Base-by-base conservation (phyloP, 2,329 filamentous ascomycete species). In the Cercospora citrullina region DNA sequence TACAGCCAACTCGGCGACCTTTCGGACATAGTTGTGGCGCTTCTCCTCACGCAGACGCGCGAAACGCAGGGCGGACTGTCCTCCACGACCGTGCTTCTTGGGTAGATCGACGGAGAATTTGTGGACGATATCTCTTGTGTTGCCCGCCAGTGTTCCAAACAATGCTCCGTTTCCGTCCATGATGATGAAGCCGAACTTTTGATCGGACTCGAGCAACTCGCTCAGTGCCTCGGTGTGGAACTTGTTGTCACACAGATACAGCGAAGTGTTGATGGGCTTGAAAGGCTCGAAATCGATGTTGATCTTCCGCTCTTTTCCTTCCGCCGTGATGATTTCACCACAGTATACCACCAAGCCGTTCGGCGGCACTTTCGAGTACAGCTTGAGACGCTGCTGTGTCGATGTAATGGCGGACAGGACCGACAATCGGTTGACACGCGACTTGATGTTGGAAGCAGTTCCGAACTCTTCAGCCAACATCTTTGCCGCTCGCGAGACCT, bases 201-300 rank as follows among this genome's bases (percentile, higher is more conserved):
- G 95, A 80, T 99, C 95, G 18, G 94, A 97, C 84, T 99, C 95
- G 73, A 99, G 90, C 77, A 99, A 88, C 84, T 99, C 95, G 73
- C 94, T 95, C 73, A 99, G 85, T 18, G 95, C 94, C 83, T 99
- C 95, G 67, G 95, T 99, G 80, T 99, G 95, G 83, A 99, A 99
- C 80, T 99, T 99, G 87, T 99, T 99, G 89, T 99, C 95, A 84
- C 95, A 99, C 69, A 99, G 92, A 81, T 99, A 99, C 58, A 99
- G 88, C 55, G 96, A 99, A 39, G 95, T 99, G 83, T 99, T 99
- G 89, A 99, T 99, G 69, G 95, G 95, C 87, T 99, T 99, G 87
- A 99, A 99, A 33, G 95, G 95, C 84, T 99, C 95, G 81, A 99
- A 99, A 80, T 99, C 96, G 80, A 99, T 99, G 83, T 99, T 99